Conservation (phyloP, 352 stramenopile species). For the Phytophthora constricta region DNA sequence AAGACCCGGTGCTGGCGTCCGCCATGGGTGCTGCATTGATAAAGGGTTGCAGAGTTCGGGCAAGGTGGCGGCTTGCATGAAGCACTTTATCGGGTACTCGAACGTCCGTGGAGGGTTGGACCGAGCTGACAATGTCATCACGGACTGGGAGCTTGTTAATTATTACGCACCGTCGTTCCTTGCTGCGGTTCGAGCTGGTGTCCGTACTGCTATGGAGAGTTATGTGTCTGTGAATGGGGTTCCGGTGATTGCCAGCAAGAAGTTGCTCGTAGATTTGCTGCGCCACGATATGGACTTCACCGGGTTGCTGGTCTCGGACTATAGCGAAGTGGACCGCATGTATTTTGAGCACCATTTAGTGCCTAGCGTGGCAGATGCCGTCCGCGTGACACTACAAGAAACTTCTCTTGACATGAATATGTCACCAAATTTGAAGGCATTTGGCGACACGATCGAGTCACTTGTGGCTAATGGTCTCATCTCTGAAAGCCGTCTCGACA, state of each 20-base stretch:
- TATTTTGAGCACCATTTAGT: slow-evolving; percentile 84
- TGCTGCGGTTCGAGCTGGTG: slow-evolving; percentile 68
- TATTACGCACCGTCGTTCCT: slow-evolving; percentile 81
- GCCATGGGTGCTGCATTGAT: slow-evolving; percentile 78
- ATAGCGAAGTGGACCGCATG: slow-evolving; percentile 91
- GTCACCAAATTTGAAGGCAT: slow-evolving; percentile 63
- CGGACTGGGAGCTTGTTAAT: slow-evolving; percentile 75
- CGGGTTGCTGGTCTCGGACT: slow-evolving; percentile 93
- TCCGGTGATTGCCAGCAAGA: slow-evolving; percentile 85
- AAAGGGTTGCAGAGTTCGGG: slow-evolving; percentile 80
- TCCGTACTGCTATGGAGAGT: slow-evolving; percentile 91
- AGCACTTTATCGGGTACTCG: slow-evolving; percentile 90
- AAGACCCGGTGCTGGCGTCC: slow-evolving; percentile 84
- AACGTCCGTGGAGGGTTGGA: slow-evolving; percentile 72
- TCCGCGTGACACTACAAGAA: slow-evolving; percentile 73
- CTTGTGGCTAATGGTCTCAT: slow-evolving; percentile 55
- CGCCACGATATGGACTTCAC: slow-evolving; percentile 89
- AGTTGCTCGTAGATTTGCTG: slow-evolving; percentile 81
- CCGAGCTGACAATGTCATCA: slow-evolving; percentile 70
- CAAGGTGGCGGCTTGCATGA: slow-evolving; percentile 84
- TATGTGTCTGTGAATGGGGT: slow-evolving; percentile 91
- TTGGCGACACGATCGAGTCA: slow-evolving; percentile 56
- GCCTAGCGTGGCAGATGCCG: slow-evolving; percentile 59
- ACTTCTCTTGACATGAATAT: slow-evolving; percentile 95
- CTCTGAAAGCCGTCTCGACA: slow-evolving; percentile 58